A percentile compares a stretch with the other conserved stretches of the same genome.
phyloP scores from a whole-genome alignment of 176 grass and related monocot species.

The Poa annua region DNA sequence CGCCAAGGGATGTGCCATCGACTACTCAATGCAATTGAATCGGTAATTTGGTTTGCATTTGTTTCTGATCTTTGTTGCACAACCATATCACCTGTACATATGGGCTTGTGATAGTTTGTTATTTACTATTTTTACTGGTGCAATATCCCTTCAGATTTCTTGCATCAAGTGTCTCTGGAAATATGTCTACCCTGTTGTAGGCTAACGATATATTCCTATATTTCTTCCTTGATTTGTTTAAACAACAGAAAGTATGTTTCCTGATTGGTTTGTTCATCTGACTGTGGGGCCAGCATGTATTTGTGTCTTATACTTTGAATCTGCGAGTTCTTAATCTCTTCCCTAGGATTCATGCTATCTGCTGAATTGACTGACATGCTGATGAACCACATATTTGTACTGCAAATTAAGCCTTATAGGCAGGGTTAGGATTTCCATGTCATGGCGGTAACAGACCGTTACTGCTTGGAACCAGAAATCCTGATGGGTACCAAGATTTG shows the following conservation, averaged over 20 bases:
- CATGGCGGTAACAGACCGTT: neutral
- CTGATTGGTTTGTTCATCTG: conserved; percentile 27
- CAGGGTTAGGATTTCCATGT: neutral
- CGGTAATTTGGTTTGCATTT: conserved; percentile 56
- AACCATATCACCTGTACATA: neutral
- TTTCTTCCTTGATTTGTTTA: conserved; percentile 1
- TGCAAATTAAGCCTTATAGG: neutral
- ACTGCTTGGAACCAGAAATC: neutral
- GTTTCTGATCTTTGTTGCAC: conserved; percentile 37
- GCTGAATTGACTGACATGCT: conserved; percentile 25
- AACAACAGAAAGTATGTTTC: conserved; percentile 24
- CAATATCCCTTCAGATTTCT: conserved; percentile 7
- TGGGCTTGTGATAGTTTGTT: neutral
- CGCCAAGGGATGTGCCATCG: conserved; percentile 87
- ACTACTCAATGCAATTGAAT: conserved; percentile 83
- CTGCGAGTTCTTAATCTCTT: conserved; percentile 4
- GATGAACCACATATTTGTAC: conserved; percentile 6
- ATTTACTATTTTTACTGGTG: conserved; percentile 1
- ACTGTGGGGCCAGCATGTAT: neutral
- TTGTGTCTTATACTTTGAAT: conserved; percentile 29
- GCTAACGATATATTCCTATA: conserved; percentile 8
- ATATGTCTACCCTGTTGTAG: conserved; percentile 32
- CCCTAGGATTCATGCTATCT: conserved; percentile 8
- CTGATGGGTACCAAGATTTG: neutral
- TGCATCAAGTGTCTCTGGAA: conserved; percentile 6